Conservation (phyloP, 2,329 filamentous ascomycete species). For the Apiospora aurea region DNA sequence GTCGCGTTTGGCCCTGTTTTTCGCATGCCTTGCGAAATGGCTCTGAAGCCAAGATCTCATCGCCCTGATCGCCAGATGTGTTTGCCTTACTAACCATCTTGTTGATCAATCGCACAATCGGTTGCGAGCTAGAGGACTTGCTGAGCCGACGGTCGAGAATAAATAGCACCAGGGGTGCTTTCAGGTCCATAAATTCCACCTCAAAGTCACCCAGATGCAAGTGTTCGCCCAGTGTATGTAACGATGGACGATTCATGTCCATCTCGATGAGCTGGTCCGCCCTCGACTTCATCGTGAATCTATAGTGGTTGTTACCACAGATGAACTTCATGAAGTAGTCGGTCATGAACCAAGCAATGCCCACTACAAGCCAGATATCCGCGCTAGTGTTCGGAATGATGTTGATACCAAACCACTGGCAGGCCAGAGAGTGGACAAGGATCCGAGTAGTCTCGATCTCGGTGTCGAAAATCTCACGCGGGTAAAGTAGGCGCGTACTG, state of each 20-base stretch:
- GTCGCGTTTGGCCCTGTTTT: constrained; percentile 83
- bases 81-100: constrained; percentile 87
- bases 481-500: constrained; percentile 85
- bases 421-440: constrained; percentile 83
- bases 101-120: constrained; percentile 84
- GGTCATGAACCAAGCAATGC: constrained; percentile 93
- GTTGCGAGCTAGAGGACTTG: constrained; percentile 85
- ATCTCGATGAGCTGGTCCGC: constrained; percentile 82
- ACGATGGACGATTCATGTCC: constrained; percentile 82
- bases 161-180: constrained; percentile 89
- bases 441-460: constrained; percentile 82
- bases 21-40: constrained; percentile 86
- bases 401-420: constrained; percentile 94
- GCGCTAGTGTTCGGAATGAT: constrained; percentile 82
- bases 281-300: constrained; percentile 85
- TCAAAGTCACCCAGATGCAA: constrained; percentile 86
- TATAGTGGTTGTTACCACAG: constrained; percentile 93
- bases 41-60: constrained; percentile 76
- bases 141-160: constrained; percentile 91
- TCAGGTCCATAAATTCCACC: constrained; percentile 87
- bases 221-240: constrained; percentile 79
- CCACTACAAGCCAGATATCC: constrained; percentile 90
- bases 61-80: constrained; percentile 65
- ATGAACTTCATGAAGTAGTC: constrained; percentile 90
- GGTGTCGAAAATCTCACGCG: constrained; percentile 83